These are phyloP conservation scores for Amoebophrya sp. DNA, from an alignment of 169 alveolate species.

Conservation along the genomic window DNA sequence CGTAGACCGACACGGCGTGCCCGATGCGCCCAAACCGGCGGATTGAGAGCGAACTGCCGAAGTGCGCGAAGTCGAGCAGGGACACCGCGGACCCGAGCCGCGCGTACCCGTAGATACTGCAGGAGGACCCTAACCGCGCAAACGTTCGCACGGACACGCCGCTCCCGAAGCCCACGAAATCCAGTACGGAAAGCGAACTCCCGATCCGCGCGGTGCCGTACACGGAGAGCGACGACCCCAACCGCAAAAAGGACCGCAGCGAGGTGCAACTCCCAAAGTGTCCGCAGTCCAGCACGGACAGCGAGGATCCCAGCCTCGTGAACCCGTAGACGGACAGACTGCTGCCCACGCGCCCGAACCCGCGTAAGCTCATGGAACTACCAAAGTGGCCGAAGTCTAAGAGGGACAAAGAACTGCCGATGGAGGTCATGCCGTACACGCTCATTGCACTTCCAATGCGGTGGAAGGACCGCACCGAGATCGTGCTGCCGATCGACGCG, in stretches of 20 bases:
- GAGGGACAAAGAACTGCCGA: background rate
- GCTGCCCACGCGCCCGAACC: conserved; percentile 24
- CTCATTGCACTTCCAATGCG: background rate
- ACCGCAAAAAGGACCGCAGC: conserved; percentile 22
- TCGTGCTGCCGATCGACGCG: conserved; percentile 36
- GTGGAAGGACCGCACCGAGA: background rate
- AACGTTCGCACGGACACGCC: conserved; percentile 22
- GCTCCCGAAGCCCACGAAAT: conserved; percentile 25
- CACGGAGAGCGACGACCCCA: background rate
- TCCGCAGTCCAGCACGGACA: conserved; percentile 33
- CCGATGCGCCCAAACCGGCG: conserved; percentile 30
- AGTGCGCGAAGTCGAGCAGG: conserved; percentile 29
- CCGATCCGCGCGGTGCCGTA: conserved; percentile 26
- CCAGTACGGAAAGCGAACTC: conserved; percentile 4
- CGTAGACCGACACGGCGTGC: conserved; percentile 29
- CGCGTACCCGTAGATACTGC: background rate
- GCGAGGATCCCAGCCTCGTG: background rate
- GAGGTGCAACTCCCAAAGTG: conserved; percentile 33
- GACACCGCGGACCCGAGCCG: conserved; percentile 33
- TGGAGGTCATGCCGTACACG: conserved; percentile 28
- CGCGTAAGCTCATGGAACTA: background rate
- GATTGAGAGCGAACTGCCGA: background rate
- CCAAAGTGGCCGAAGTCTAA: background rate
- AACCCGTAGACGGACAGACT: conserved; percentile 33
- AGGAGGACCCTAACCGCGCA: background rate